Percentiles rank a stretch among this genome's conserved stretches.
phyloP scores from a whole-genome alignment of 1,284 basidiomycete species.

The Cryptococcus depauperatus region DNA sequence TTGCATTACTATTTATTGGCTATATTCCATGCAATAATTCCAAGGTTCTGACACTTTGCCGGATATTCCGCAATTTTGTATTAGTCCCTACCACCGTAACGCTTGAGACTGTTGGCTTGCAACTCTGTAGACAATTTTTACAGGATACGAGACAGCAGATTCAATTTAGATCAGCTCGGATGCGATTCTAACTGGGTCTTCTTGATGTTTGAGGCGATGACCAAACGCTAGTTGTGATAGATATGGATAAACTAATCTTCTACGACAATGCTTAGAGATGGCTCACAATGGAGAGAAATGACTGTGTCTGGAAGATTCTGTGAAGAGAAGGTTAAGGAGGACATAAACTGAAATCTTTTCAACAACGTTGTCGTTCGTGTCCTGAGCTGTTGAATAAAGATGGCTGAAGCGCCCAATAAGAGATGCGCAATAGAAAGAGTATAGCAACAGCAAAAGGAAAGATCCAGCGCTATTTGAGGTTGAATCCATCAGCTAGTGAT shows the following conservation, averaged over 20 bases:
- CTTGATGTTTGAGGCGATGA: too few relatives aligned
- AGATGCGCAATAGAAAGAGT: conserved; percentile 22
- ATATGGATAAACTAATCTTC: not conserved
- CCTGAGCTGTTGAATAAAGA: conserved; percentile 32
- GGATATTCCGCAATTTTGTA: too few relatives aligned
- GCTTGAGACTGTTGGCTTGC: too few relatives aligned
- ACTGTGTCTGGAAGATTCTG: conserved; percentile 27
- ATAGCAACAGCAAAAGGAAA: conserved; percentile 32
- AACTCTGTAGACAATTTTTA: too few relatives aligned
- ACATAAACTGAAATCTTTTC: conserved; percentile 27
- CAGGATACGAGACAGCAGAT: too few relatives aligned
- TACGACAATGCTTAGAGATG: conserved; percentile 1
- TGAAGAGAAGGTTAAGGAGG: conserved; percentile 29
- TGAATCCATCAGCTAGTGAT: not conserved
- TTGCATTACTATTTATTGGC: too few relatives aligned
- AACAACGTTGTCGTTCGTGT: conserved; percentile 16
- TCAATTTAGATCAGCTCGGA: too few relatives aligned
- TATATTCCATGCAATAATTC: too few relatives aligned
- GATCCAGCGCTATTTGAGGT: conserved; percentile 28
- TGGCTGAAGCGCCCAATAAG: conserved; percentile 20
- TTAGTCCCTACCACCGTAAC: too few relatives aligned
- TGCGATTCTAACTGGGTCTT: too few relatives aligned
- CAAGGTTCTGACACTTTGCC: too few relatives aligned
- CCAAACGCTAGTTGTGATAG: too few relatives aligned
- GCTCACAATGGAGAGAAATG: not conserved